Percentiles rank a stretch among this genome's conserved stretches.
Conservation (phyloP, 345 rosid species). For the Pugionium cornutum region DNA sequence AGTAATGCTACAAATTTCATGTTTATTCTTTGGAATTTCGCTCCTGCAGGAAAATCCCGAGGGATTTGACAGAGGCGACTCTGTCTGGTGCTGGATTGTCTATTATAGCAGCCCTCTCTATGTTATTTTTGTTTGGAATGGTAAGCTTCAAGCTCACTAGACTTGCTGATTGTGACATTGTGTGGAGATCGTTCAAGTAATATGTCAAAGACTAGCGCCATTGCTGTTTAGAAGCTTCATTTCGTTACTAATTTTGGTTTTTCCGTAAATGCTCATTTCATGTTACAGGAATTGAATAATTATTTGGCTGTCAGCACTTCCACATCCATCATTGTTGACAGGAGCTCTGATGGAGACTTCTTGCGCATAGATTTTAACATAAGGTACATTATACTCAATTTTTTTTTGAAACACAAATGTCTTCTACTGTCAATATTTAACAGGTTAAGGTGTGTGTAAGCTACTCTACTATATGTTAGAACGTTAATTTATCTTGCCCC, state of each 20-base stretch:
- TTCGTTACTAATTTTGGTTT: constrained; percentile 9
- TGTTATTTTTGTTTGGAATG: constrained; percentile 98
- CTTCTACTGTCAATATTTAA: no score
- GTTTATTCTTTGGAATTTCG: constrained; percentile 11
- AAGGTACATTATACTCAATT: constrained; percentile 51
- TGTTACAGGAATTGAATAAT: constrained; percentile 73
- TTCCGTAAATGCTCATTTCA: neutral
- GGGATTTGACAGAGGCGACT: constrained; percentile 98
- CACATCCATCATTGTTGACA: constrained; percentile 86
- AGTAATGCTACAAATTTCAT: neutral
- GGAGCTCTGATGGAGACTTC: constrained; percentile 88
- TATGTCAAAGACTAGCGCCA: neutral
- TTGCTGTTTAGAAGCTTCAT: neutral
- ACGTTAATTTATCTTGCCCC: no score
- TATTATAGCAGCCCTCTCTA: constrained; percentile 76
- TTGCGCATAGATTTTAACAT: constrained; percentile 89
- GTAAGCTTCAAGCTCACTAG: constrained; percentile 45
- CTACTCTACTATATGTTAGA: no score
- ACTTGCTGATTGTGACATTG: constrained; percentile 11
- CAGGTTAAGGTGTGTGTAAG: no score
- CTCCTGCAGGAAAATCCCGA: constrained; percentile 87
- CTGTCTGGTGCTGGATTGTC: constrained; percentile 97
- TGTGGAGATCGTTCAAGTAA: neutral
- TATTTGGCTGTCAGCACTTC: constrained; percentile 79
- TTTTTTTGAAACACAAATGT: neutral